Evolutionary conservation across 371 early-diverging fungal genomes (phyloP).

Genomic region (Dichotomocladium elegans): DNA sequence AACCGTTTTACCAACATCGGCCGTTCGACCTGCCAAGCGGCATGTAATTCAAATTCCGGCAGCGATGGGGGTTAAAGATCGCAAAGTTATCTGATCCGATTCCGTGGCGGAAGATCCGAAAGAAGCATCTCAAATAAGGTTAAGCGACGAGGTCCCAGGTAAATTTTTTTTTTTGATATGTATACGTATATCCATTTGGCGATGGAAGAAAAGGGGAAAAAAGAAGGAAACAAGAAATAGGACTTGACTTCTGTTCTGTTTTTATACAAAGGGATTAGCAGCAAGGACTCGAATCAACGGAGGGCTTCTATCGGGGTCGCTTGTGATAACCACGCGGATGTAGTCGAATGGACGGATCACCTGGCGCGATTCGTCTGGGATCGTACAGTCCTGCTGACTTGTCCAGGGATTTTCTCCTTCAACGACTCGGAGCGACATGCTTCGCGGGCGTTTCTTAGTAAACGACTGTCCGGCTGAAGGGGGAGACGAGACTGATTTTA

Average conservation of each 20-base stretch:
- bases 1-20: no score
- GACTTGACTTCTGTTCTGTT: background rate
- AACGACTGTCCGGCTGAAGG: slow-evolving; percentile 8
- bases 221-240: background rate
- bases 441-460: slow-evolving; percentile 19
- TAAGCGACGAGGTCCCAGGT: no score
- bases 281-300: slow-evolving; percentile 67
- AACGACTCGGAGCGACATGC: slow-evolving; percentile 33
- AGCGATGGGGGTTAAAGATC: no score
- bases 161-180: background rate
- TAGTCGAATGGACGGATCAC: slow-evolving; percentile 60
- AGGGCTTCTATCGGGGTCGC: slow-evolving; percentile 59
- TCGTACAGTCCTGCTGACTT: slow-evolving; percentile 33
- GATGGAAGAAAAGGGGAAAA: background rate
- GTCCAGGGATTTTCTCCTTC: slow-evolving; percentile 32
- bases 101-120: background rate
- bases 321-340: slow-evolving; percentile 59
- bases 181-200: background rate
- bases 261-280: slow-evolving; percentile 54
- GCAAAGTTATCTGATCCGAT: background rate
- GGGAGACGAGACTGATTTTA: slow-evolving; percentile 11
- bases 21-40: no score
- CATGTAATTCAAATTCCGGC: no score
- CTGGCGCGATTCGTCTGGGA: slow-evolving; percentile 41
- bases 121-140: no score